Base-by-base conservation (phyloP, 345 rosid species). In the Bruguiera sexangula region DNA sequence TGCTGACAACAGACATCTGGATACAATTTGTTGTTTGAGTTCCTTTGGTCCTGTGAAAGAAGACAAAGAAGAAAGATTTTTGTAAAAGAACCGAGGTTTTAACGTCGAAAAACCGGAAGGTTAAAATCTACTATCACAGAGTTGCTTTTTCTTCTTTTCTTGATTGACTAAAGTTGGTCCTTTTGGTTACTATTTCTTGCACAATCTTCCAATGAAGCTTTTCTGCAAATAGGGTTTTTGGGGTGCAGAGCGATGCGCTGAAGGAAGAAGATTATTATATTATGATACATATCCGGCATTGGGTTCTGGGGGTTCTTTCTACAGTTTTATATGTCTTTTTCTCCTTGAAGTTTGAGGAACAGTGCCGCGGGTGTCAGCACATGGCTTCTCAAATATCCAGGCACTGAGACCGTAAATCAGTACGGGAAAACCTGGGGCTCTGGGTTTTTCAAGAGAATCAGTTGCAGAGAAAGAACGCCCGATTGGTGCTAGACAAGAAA, bases 291-390 rank as follows among this genome's bases (percentile, higher is more conserved):
- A 46, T 36, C 20, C 30, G 16, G 16, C 39, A 11, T 37, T 39
- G 26, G 36, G 63, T 56, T 37, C n/a, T 57, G 53, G n/a, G n/a
- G 20, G 21, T 62, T 22, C 4, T 46, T 20, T 29, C 64, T 56
- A 26, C 27, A 24, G 43, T 32, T 73, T 51, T 60, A 27, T 60
- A 34, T 10, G 50, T 67, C 61, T 53, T 69, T 56, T 20, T 60
- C 58, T 70, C 18, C 19, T 51, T 61, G 68, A 73, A 71, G 37
- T 37, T 68, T 69, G 65, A 52, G 62, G 72, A 6, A 30, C 56
- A 16, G 56, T 77, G 81, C 85, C 88, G 84, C 86, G 77, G 86
- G 75, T 71, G 74, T 71, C 18, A 63, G 85, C 90, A 86, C 90
- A 86, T 84, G 90, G 77, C 79, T 81, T 69, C 83, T 79, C 87